Percentiles rank a stretch among this genome's conserved stretches.
phyloP scores from a whole-genome alignment of 441 rosid genomes.

The Pelargonium citronellum region DNA sequence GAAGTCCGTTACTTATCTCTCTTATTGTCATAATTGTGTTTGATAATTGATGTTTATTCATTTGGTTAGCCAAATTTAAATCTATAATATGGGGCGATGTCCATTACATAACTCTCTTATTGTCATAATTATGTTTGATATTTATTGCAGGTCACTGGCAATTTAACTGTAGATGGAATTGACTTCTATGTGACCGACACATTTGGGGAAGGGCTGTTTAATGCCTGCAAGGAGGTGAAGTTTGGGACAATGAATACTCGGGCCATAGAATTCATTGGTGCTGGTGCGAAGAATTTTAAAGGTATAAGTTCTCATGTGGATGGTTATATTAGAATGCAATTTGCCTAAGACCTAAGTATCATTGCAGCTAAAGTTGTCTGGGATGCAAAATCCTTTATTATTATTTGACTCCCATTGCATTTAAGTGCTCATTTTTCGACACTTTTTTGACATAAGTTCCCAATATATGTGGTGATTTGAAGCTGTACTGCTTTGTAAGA shows the following conservation, averaged over 20 bases:
- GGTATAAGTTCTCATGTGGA: slow-evolving; percentile 28
- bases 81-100: too few species aligned
- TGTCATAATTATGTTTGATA: neutral
- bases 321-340: slow-evolving; percentile 5
- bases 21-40: too few species aligned
- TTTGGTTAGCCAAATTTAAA: too few species aligned
- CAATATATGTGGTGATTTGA: neutral
- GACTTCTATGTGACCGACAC: slow-evolving; percentile 46
- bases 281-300: slow-evolving; percentile 60
- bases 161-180: slow-evolving; percentile 60
- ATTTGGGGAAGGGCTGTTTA: slow-evolving; percentile 61
- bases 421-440: neutral
- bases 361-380: slow-evolving; percentile 11
- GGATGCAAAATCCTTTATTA: neutral
- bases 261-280: slow-evolving; percentile 66
- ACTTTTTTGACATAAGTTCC: neutral
- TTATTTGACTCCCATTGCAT: neutral
- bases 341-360: neutral
- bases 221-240: slow-evolving; percentile 73
- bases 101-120: too few species aligned
- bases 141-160: slow-evolving; percentile 45
- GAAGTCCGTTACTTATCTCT: too few species aligned
- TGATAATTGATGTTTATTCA: neutral
- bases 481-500: neutral
- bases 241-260: slow-evolving; percentile 78